These are phyloP conservation scores for Pestalotiopsis sp. DNA, from an alignment of 2,329 filamentous ascomycete genomes.

Conservation along the genomic window DNA sequence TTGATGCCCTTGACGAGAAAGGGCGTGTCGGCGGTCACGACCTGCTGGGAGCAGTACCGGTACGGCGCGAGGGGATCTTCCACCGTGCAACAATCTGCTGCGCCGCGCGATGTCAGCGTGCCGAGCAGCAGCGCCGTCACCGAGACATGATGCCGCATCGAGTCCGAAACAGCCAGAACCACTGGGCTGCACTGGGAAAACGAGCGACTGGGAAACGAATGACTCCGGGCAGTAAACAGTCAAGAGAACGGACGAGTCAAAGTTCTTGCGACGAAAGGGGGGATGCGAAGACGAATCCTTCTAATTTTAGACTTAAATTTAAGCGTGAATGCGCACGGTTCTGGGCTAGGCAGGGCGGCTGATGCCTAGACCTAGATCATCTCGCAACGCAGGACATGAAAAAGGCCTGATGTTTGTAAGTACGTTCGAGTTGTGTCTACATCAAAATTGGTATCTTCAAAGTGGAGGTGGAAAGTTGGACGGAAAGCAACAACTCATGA, in stretches of 20 bases:
- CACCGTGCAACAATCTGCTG: slow-evolving; percentile 9
- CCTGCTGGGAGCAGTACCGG: slow-evolving; percentile 11
- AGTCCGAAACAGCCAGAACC: neutral
- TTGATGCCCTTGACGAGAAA: slow-evolving; percentile 15
- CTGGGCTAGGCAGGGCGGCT: too few species aligned
- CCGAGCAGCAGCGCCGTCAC: neutral
- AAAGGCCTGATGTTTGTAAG: too few species aligned
- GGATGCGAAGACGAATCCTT: neutral
- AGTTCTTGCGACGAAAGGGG: neutral
- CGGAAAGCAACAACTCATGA: too few species aligned
- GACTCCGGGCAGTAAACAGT: neutral
- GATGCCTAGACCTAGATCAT: too few species aligned
- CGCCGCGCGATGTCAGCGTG: neutral
- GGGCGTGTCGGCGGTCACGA: slow-evolving; percentile 1
- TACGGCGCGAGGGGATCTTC: slow-evolving; percentile 11
- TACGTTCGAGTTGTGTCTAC: too few species aligned
- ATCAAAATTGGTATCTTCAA: too few species aligned
- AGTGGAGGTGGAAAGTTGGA: too few species aligned
- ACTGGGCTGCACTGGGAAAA: neutral
- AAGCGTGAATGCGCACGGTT: neutral
- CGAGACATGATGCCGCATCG: slow-evolving; percentile 1
- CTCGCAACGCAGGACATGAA: too few species aligned
- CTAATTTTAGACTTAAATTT: slow-evolving; percentile 24
- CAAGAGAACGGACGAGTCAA: neutral
- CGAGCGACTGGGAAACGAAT: neutral